phyloP scores from a whole-genome alignment of 1,284 basidiomycete genomes.

The Tetrapyrgos nigripes region DNA sequence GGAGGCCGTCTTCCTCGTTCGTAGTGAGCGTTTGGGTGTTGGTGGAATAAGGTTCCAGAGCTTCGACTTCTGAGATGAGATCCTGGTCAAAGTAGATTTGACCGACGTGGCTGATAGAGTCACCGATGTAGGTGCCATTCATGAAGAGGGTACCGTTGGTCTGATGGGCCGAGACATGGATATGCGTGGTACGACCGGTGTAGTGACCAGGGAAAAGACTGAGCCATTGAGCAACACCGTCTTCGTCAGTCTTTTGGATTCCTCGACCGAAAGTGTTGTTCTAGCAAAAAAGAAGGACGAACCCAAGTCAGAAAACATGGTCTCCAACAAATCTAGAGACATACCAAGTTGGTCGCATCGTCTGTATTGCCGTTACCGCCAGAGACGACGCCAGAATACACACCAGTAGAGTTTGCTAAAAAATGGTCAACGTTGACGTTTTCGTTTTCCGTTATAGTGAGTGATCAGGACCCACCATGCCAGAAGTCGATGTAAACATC shows the following conservation, averaged over 20 bases:
- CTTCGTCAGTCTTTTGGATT: constrained; percentile 17
- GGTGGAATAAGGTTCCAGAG: constrained; percentile 17
- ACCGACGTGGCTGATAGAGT: constrained; percentile 23
- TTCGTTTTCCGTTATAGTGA: neutral
- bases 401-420: constrained; percentile 23
- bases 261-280: constrained; percentile 21
- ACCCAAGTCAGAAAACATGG: neutral
- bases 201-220: constrained; percentile 24
- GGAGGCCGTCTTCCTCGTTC: constrained; percentile 23
- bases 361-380: constrained; percentile 19
- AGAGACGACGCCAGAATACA: constrained; percentile 22
- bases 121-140: constrained; percentile 20
- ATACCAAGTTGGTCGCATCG: constrained; percentile 18
- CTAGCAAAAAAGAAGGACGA: neutral
- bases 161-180: constrained; percentile 22
- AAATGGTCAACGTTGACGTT: neutral
- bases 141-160: constrained; percentile 14
- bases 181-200: constrained; percentile 22
- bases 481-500: constrained; percentile 26
- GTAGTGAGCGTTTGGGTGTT: constrained; percentile 24
- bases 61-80: constrained; percentile 20
- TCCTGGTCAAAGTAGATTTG: constrained; percentile 27
- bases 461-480: constrained; percentile 16
- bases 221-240: constrained; percentile 22
- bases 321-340: no score